phyloP scores from a whole-genome alignment of 1,284 basidiomycete species.

The Wolfiporia cocos region DNA sequence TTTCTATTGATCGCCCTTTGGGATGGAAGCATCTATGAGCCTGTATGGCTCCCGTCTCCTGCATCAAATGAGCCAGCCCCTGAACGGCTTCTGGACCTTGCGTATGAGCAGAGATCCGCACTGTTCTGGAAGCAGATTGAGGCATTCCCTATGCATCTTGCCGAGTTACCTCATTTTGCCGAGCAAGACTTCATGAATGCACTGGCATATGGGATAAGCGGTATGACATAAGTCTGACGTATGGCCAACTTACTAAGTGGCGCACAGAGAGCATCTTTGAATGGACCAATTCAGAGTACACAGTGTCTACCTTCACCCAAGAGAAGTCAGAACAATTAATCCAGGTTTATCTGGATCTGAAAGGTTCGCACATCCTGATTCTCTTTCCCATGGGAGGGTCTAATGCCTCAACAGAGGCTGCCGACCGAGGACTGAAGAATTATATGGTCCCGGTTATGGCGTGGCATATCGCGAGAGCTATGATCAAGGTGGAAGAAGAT shows the following conservation, averaged over 20 bases:
- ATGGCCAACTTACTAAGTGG: too few species aligned
- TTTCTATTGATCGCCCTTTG: neutral
- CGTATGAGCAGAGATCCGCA: slow-evolving; percentile 5
- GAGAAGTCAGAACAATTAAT: slow-evolving; percentile 11
- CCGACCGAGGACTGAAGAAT: neutral
- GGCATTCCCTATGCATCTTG: slow-evolving; percentile 19
- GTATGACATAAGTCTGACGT: too few species aligned
- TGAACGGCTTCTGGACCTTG: neutral
- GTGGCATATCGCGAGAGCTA: slow-evolving; percentile 15
- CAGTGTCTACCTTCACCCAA: slow-evolving; percentile 11
- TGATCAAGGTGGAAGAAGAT: slow-evolving; percentile 12
- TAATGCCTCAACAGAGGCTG: neutral
- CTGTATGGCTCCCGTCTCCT: neutral
- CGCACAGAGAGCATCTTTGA: slow-evolving; percentile 9
- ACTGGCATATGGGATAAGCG: slow-evolving; percentile 16
- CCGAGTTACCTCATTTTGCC: slow-evolving; percentile 9
- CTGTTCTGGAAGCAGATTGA: slow-evolving; percentile 17
- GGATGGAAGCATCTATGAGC: neutral
- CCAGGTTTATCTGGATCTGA: slow-evolving; percentile 12
- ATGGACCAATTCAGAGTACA: slow-evolving; percentile 10
- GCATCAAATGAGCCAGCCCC: neutral
- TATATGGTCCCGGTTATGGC: slow-evolving; percentile 5
- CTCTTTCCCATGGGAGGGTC: neutral
- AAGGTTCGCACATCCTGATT: slow-evolving; percentile 5
- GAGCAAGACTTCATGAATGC: slow-evolving; percentile 19